Base-by-base conservation (phyloP, 2,329 filamentous ascomycete species). In the Cryphonectria japonica region DNA sequence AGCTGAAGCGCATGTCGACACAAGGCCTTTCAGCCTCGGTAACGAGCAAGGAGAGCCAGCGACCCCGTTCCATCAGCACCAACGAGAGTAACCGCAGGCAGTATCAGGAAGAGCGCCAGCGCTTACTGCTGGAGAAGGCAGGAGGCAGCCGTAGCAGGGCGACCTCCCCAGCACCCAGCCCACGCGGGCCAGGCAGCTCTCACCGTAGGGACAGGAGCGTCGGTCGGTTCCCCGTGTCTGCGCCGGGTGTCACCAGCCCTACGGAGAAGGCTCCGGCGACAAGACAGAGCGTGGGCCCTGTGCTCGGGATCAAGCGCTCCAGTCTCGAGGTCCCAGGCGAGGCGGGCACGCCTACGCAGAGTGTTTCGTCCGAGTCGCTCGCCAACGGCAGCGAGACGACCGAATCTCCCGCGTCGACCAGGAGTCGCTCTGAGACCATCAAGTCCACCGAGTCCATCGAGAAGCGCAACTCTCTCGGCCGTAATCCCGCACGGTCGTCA, bases 11-110 rank as follows among this genome's bases (percentile, higher is more conserved):
- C 76, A 92, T 94, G 79, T 93, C 92, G 60, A 88, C 88, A 13
- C 85, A 93, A 26, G 89, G 86, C 16, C 89, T 92, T 76, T 91
- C 91, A 1, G 79, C 86, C 8, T 74, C 75, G 43, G 75, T 74
- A 37, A 84, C 65, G 43, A 62, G 2, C 67, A 69, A 70, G 57
- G 69, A 63, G 32, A 83, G 82, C 74, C 87, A 85, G 75, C 90
- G 94, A 59, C 92, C 93, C 34, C 92, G 96, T 64, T 95, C 95
- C 41, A 93, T 98, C 77, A 97, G 93, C 79, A 97, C 94, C 0
- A 94, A 99, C 78, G 96, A 99, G 85, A 97, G 94, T 82, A 97
- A 97, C 81, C 92, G 96, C 72, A 93, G 94, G 77, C 93, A 93
- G 61, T 91, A 97, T 75, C 95, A 97, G 90, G 95, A 98, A 82